These are phyloP conservation scores for Tylopilus subfusipes DNA, from an alignment of 768 basidiomycete species.

Conservation along the genomic window DNA sequence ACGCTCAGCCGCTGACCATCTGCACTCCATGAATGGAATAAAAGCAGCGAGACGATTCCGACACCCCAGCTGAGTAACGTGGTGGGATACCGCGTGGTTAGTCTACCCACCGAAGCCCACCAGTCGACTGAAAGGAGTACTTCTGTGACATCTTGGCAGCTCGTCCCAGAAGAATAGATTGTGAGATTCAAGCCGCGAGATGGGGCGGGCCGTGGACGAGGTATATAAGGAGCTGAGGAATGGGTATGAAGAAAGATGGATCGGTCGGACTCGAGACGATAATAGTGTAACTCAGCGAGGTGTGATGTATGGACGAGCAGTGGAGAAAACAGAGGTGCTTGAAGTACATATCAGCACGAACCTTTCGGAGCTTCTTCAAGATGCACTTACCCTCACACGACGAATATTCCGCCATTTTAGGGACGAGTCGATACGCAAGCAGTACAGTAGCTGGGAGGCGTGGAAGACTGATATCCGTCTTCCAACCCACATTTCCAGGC, in stretches of 20 bases:
- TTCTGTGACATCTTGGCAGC: slow-evolving; percentile 39
- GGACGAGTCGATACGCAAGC: slow-evolving; percentile 57
- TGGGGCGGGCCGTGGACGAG: slow-evolving; percentile 13
- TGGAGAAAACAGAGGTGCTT: slow-evolving; percentile 58
- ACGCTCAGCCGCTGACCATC: slow-evolving; percentile 41
- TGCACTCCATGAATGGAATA: slow-evolving; percentile 50
- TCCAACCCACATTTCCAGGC: slow-evolving; percentile 34
- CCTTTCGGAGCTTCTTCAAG: background rate
- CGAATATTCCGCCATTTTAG: slow-evolving; percentile 22
- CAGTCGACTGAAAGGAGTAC: slow-evolving; percentile 65
- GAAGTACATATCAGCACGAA: slow-evolving; percentile 7
- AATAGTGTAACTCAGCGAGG: slow-evolving; percentile 64
- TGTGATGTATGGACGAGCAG: slow-evolving; percentile 63
- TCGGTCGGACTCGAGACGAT: slow-evolving; percentile 41
- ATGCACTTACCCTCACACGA: slow-evolving; percentile 31
- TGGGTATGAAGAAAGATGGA: slow-evolving; percentile 59
- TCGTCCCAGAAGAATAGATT: slow-evolving; percentile 52
- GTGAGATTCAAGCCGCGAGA: slow-evolving; percentile 48
- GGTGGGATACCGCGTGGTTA: slow-evolving; percentile 71
- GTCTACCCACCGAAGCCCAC: slow-evolving; percentile 65
- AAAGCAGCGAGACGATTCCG: slow-evolving; percentile 58
- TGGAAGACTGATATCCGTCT: slow-evolving; percentile 48
- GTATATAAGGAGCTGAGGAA: slow-evolving; percentile 60
- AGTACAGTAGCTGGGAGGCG: slow-evolving; percentile 57
- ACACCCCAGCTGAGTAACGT: slow-evolving; percentile 70